A percentile compares a stretch with the other conserved stretches of the same genome.
These are phyloP conservation scores for Ascochyta lentis DNA, from an alignment of 2,329 filamentous ascomycete genomes.

Conservation along the genomic window DNA sequence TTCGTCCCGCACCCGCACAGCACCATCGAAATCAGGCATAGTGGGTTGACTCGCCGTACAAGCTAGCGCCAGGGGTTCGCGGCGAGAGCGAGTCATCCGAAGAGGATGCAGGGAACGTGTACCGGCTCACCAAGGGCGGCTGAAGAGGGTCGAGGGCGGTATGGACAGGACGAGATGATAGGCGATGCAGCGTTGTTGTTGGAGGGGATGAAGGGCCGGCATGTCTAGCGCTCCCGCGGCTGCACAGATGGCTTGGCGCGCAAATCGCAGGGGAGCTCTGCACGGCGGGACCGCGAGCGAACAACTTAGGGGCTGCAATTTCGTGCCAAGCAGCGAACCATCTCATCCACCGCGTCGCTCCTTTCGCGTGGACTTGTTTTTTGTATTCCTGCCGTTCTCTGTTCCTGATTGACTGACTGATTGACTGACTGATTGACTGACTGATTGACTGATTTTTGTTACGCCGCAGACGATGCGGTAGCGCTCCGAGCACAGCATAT, in stretches of 20 bases:
- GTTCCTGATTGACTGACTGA: slow-evolving; percentile 9
- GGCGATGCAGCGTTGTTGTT: not conserved
- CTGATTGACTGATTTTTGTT: slow-evolving; percentile 17
- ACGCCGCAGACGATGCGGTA: slow-evolving; percentile 39
- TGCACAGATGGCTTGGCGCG: slow-evolving; percentile 25
- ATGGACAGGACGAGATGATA: slow-evolving; percentile 34
- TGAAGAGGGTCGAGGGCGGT: slow-evolving; percentile 46
- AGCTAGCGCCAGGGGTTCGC: slow-evolving; percentile 43
- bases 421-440: slow-evolving; percentile 8
- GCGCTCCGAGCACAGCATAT: slow-evolving; percentile 10
- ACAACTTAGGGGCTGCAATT: slow-evolving; percentile 31
- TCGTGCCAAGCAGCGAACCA: slow-evolving; percentile 23
- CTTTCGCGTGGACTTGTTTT: slow-evolving; percentile 25
- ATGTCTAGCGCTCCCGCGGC: slow-evolving; percentile 22
- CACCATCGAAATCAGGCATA: not conserved
- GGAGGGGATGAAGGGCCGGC: slow-evolving; percentile 10
- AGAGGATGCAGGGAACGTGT: slow-evolving; percentile 51
- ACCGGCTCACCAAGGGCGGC: slow-evolving; percentile 42
- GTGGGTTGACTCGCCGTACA: slow-evolving; percentile 34
- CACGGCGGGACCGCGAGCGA: slow-evolving; percentile 14
- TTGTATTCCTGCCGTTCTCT: not conserved
- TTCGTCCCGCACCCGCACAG: not conserved
- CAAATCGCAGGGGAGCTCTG: slow-evolving; percentile 27
- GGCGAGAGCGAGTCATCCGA: slow-evolving; percentile 57
- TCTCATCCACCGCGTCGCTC: slow-evolving; percentile 30